Base-by-base conservation (phyloP, 1,284 basidiomycete genomes). In the Microbotryomycetes sp. region DNA sequence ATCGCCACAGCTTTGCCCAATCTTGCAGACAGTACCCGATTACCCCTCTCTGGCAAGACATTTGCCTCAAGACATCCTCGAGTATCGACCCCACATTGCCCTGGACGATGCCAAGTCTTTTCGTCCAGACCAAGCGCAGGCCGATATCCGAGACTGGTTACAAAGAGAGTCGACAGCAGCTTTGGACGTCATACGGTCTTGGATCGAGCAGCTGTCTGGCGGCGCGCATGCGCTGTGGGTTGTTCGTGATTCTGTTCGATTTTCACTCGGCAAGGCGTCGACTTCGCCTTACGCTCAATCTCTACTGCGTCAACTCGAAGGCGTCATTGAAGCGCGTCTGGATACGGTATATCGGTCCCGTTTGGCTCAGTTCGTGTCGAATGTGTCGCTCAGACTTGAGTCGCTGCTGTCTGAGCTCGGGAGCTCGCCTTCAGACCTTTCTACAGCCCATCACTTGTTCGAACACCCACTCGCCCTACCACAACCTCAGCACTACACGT, bases 41-140 rank as follows among this genome's bases (percentile, higher is more conserved):
- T 57, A 64, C 49, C 57, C 67, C 16, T 61, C 66, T 23, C 63
- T 71, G 21, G 15, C 59, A 6, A 63, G 67, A 2, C 66, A 72
- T 30, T 65, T 72, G 9, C 68, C 71, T 0, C 46, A 48, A 6
- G 54, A 63, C 1, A 62, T 72, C 51, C 41, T 72, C 31, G 45
- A 48, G 21, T 65, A 62, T 54, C 62, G 59, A 3, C 70, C 71
- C 0, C 59, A 49, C 56, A 4, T 21, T 52, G 4, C 6, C 45
- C 11, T 56, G 54, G n/a, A 5, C 26, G 31, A 2, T 30, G n/a
- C 31, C 7, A 54, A 41, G 15, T 52, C 29, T 31, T 59, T 41
- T 41, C 52, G n/a, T 31, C n/a, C 41, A 21, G 2, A 1, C 45
- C 13, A 23, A 3, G 47, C 56, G 15, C 4, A 53, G 2, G 5